Evolutionary conservation across 2,329 filamentous ascomycete species (phyloP).

Genomic region (Fusarium liriodendri): DNA sequence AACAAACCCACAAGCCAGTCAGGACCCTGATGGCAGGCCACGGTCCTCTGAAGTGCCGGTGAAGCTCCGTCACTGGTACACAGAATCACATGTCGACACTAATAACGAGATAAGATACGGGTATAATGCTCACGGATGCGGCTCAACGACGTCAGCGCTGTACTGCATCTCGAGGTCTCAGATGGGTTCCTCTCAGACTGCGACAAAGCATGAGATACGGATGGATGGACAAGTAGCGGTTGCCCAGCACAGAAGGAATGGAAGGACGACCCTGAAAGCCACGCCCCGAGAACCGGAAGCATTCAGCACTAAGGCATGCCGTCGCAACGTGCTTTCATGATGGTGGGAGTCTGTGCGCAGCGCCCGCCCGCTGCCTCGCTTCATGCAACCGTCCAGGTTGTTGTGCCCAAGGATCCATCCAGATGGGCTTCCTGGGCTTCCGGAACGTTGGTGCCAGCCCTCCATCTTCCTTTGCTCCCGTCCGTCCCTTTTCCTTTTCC

Average conservation of each 20-base stretch:
- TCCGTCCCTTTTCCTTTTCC: conserved; percentile 3
- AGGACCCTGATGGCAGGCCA: conserved; percentile 26
- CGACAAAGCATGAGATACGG: not conserved
- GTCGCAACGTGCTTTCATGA: conserved; percentile 31
- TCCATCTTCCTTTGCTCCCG: conserved; percentile 21
- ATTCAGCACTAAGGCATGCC: conserved; percentile 33
- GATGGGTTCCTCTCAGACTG: conserved; percentile 3
- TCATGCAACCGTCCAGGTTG: conserved; percentile 17
- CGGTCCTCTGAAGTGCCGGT: conserved; percentile 12
- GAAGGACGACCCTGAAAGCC: conserved; percentile 10
- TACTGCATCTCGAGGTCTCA: conserved; percentile 8
- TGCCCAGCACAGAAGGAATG: conserved; percentile 1
- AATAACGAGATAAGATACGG: not conserved
- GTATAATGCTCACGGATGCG: conserved; percentile 16
- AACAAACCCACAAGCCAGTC: conserved; percentile 19
- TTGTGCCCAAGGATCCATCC: not conserved
- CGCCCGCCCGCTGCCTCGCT: conserved; percentile 27
- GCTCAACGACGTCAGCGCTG: conserved; percentile 35
- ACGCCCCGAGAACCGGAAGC: conserved; percentile 33
- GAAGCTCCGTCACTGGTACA: conserved; percentile 32
- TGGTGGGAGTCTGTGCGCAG: conserved; percentile 37
- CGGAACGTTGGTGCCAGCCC: conserved; percentile 12
- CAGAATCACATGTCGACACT: conserved; percentile 15
- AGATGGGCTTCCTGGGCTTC: conserved; percentile 5
- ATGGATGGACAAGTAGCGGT: not conserved